A percentile compares a stretch with the other conserved stretches of the same genome.
Evolutionary conservation across 2,329 filamentous ascomycete species (phyloP).

Genomic region (Ustilaginoidea virens): DNA sequence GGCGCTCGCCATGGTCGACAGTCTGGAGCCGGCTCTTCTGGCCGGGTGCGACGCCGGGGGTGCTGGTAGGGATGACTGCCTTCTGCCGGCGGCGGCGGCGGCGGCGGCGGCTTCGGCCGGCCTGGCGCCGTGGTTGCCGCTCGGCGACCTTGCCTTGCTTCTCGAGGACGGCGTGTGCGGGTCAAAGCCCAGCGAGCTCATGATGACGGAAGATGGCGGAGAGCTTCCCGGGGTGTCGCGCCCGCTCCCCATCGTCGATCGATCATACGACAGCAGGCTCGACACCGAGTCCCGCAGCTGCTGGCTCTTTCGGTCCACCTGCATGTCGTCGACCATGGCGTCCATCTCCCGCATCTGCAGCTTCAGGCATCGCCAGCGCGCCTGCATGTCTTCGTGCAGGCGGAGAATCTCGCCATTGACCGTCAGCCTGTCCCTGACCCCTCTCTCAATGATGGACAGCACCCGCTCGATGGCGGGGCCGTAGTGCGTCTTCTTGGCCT

Average conservation of each 20-base stretch:
- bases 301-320: slow-evolving; percentile 46
- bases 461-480: slow-evolving; percentile 86
- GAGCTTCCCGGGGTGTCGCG: slow-evolving; percentile 57
- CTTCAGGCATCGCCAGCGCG: slow-evolving; percentile 66
- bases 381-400: slow-evolving; percentile 70
- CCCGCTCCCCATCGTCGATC: slow-evolving; percentile 53
- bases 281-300: slow-evolving; percentile 86
- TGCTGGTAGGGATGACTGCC: slow-evolving; percentile 32
- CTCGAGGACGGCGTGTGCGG: slow-evolving; percentile 28
- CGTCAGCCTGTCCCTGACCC: slow-evolving; percentile 87
- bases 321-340: slow-evolving; percentile 55
- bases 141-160: slow-evolving; percentile 32
- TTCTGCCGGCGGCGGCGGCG: slow-evolving; percentile 28
- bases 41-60: slow-evolving; percentile 22
- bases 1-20: slow-evolving; percentile 32
- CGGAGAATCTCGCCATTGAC: slow-evolving; percentile 91
- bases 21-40: slow-evolving; percentile 26
- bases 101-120: slow-evolving; percentile 25
- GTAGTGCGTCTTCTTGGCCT: slow-evolving; percentile 89
- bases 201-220: slow-evolving; percentile 45
- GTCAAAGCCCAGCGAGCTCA: slow-evolving; percentile 38
- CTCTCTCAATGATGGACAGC: slow-evolving; percentile 82
- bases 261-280: slow-evolving; percentile 74
- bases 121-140: slow-evolving; percentile 13
- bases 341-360: slow-evolving; percentile 67